Percentiles rank a stretch among this genome's conserved stretches.
phyloP scores from a whole-genome alignment of 257 asterid genomes.

The Mentha longifolia region DNA sequence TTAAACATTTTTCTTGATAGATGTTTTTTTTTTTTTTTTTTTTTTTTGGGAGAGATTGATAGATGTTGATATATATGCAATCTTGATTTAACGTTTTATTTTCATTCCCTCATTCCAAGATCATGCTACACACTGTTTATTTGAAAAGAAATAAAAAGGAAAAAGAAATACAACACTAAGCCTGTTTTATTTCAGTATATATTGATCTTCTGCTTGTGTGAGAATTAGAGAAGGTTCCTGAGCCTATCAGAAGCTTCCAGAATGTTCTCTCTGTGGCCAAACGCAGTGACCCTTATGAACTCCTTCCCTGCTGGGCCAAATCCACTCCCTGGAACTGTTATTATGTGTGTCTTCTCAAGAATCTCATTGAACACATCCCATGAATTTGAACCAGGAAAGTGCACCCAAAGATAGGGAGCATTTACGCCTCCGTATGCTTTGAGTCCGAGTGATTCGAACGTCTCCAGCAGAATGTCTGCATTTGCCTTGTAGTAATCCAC shows the following conservation, averaged over 20 bases:
- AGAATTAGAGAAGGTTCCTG: conserved; percentile 44
- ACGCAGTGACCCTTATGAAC: conserved; percentile 77
- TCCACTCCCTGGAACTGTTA: conserved; percentile 88
- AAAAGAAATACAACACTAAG: background rate
- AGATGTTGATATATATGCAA: no score
- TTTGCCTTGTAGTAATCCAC: conserved; percentile 77
- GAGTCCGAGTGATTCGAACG: conserved; percentile 67
- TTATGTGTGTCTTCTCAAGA: conserved; percentile 75
- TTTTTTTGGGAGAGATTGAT: no score
- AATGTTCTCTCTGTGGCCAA: conserved; percentile 69
- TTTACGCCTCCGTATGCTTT: conserved; percentile 76
- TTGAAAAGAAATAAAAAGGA: background rate
- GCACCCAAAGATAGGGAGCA: conserved; percentile 94
- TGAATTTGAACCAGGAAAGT: conserved; percentile 79
- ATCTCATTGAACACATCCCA: conserved; percentile 81
- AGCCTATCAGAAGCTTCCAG: conserved; percentile 79
- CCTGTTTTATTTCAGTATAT: conserved; percentile 1
- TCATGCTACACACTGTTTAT: background rate
- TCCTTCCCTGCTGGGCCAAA: conserved; percentile 94
- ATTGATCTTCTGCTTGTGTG: background rate
- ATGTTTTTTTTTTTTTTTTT: no score
- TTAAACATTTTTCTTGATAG: conserved; percentile 15
- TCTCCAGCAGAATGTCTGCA: conserved; percentile 67
- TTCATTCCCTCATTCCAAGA: background rate
- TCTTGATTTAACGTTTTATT: background rate